Conservation (phyloP, 345 rosid species). For the Brassica rapa region DNA sequence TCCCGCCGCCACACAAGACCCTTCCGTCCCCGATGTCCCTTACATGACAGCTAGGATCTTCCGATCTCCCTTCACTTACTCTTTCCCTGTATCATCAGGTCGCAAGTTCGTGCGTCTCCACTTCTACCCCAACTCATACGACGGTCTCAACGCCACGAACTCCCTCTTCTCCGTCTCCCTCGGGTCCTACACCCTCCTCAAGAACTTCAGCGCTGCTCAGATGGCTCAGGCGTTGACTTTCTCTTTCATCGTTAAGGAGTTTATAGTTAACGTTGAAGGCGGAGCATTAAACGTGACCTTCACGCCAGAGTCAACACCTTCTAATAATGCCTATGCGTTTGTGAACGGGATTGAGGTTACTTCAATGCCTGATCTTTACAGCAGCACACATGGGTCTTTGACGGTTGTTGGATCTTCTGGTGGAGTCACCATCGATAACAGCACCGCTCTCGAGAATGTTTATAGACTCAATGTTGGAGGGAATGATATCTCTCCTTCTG, state of each 20-base stretch:
- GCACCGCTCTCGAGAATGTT: constrained; percentile 82
- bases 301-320: constrained; percentile 50
- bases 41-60: constrained; percentile 81
- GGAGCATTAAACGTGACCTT: constrained; percentile 65
- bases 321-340: constrained; percentile 62
- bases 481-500: constrained; percentile 69
- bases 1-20: constrained; percentile 60
- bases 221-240: constrained; percentile 68
- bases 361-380: constrained; percentile 89
- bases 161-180: constrained; percentile 66
- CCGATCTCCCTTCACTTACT: constrained; percentile 63
- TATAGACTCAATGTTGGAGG: constrained; percentile 91
- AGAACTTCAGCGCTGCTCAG: constrained; percentile 84
- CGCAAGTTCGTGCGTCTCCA: constrained; percentile 76
- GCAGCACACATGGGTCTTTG: constrained; percentile 47
- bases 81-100: constrained; percentile 74
- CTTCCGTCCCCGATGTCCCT: constrained; percentile 67
- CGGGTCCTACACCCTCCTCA: constrained; percentile 68
- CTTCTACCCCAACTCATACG: constrained; percentile 74
- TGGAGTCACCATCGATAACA: constrained; percentile 52
- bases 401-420: constrained; percentile 45
- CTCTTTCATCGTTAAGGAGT: constrained; percentile 75
- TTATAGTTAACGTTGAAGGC: constrained; percentile 57
- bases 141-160: constrained; percentile 53
- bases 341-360: constrained; percentile 92